Evolutionary conservation across 2,329 filamentous ascomycete species (phyloP), one percentile per base, ranked within the genome.

Genomic region (Arthrobotrys pseudoclavata): DNA sequence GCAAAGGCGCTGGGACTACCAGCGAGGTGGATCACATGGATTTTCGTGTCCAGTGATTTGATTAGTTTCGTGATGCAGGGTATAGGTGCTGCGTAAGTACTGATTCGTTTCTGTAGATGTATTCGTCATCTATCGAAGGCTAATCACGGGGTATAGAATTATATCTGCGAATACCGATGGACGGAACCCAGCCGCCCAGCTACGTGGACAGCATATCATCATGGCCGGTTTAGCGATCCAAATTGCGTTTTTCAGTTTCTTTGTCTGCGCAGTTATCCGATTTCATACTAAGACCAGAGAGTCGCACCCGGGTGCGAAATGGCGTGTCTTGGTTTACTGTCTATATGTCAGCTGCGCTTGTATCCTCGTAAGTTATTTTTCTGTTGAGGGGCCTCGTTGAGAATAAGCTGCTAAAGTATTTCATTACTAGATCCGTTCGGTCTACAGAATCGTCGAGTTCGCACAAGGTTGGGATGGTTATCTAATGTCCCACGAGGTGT

Each of bases 361-460:
- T 18, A 80, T 80, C 47, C 55, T 80, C 63, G 79, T 80, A 68
- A 18, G 69, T 57, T 29, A 13, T 18, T 5, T 4, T 42, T 31
- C 37, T 37, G 2, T 37, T 4, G 2, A 15, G 37, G 37, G 12
- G 5, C 12, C 37, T 40, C 31, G 37, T 15, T 13, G 34, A n/a
- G 20, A 9, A 26, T 24, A 12, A 42, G 2, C 22, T 22, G 20
- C 55, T 67, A 29, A 57, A 15, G 13, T n/a, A 22, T 37, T 34
- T 34, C 52, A 47, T 20, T 55, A 50, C 47, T 81, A 87, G 83
- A 77, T 87, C 2, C 86, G 87, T 13, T 87, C 85, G n/a, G 83
- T 87, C 29, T 88, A 86, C 76, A 85, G 87, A n/a, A 84, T 86
- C 3, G 84, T 86, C 57, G 87, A 88, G 79, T 88, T 88, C 75